phyloP scores from a whole-genome alignment of 192 early-diverging fungal species.

The Linnemannia zychae region DNA sequence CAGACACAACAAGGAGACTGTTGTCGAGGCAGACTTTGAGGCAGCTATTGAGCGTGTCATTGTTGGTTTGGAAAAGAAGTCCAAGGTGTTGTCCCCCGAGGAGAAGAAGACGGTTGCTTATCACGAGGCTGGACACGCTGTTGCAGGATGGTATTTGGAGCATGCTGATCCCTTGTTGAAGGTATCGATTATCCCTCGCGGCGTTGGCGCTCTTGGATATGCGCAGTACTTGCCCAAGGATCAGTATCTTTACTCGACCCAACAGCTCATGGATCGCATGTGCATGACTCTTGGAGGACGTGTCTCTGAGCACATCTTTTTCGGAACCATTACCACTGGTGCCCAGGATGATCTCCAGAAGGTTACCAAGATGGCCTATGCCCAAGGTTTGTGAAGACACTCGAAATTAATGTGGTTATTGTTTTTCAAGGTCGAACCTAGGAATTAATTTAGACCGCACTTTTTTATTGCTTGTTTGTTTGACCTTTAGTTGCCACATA shows the following conservation, averaged over 20 bases:
- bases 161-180: constrained; percentile 97
- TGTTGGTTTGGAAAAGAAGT: constrained; percentile 98
- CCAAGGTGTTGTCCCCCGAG: constrained; percentile 92
- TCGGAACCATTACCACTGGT: constrained; percentile 94
- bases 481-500: constrained; percentile 77
- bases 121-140: constrained; percentile 99
- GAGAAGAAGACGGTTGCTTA: constrained; percentile 99
- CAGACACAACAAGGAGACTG: constrained; percentile 79
- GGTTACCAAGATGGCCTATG: constrained; percentile 98
- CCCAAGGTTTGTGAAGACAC: constrained; percentile 64
- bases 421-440: no score
- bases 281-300: constrained; percentile 92
- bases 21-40: constrained; percentile 94
- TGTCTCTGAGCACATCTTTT: constrained; percentile 94
- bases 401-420: background rate
- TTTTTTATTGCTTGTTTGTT: background rate
- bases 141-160: constrained; percentile 98
- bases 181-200: constrained; percentile 99
- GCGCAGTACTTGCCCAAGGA: constrained; percentile 99
- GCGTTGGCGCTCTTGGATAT: constrained; percentile 97
- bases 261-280: constrained; percentile 93
- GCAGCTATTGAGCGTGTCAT: constrained; percentile 98
- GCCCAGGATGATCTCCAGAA: constrained; percentile 97
- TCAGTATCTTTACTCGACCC: constrained; percentile 94
- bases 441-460: background rate